Percentiles rank a stretch among this genome's conserved stretches.
These are phyloP conservation scores for Prototheca wickerhamii DNA, from an alignment of 163 green algal genomes.

Conservation along the genomic window DNA sequence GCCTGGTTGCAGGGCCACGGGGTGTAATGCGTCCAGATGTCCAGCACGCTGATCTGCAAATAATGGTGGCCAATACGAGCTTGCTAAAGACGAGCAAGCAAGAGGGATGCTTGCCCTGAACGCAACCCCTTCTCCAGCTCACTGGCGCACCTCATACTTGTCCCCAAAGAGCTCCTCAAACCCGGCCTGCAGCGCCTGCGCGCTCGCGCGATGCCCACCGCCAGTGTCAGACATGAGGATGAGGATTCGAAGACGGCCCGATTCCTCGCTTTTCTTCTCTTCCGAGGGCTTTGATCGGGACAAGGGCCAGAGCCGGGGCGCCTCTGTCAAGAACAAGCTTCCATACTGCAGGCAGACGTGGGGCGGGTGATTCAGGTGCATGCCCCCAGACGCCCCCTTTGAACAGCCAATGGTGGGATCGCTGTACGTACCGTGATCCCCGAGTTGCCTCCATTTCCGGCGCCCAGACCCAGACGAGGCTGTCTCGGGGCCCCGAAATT, in stretches of 20 bases:
- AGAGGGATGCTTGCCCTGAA: too few species aligned
- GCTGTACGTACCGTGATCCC: too few species aligned
- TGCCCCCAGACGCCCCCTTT: not conserved
- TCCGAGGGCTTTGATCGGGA: not conserved
- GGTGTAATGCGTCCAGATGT: slow-evolving; percentile 92
- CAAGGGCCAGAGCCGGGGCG: slow-evolving; percentile 25
- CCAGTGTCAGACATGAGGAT: slow-evolving; percentile 97
- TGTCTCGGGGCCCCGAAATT: too few species aligned
- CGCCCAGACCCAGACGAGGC: too few species aligned
- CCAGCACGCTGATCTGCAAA: slow-evolving; percentile 75
- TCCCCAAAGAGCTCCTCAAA: slow-evolving; percentile 67
- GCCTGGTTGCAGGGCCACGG: slow-evolving; percentile 76
- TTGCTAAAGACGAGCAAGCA: too few species aligned
- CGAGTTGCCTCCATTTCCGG: too few species aligned
- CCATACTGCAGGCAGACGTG: slow-evolving; percentile 12
- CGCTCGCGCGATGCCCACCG: slow-evolving; percentile 87
- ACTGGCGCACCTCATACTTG: slow-evolving; percentile 62
- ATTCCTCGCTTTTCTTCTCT: slow-evolving; percentile 1
- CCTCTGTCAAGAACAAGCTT: slow-evolving; percentile 8
- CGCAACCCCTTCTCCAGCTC: too few species aligned
- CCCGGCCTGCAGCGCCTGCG: slow-evolving; percentile 77
- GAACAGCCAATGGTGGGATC: too few species aligned
- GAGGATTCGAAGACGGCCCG: slow-evolving; percentile 46
- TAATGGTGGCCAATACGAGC: too few species aligned
- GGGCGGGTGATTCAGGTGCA: not conserved